phyloP scores from a whole-genome alignment of 2,329 filamentous ascomycete genomes.

The Drechslera avenae region DNA sequence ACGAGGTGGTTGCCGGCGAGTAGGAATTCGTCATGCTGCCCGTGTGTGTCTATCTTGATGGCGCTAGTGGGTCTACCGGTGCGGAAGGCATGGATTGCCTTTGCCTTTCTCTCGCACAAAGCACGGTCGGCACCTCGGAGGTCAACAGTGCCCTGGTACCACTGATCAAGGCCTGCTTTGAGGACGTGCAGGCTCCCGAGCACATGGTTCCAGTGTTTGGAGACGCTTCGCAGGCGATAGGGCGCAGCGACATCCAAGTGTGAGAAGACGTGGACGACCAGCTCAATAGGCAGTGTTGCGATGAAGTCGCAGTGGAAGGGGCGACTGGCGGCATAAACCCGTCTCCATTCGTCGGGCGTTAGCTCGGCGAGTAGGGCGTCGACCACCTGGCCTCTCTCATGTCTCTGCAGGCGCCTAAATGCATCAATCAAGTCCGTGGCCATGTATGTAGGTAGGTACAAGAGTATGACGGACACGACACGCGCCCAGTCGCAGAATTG shows the following conservation, averaged over 20 bases:
- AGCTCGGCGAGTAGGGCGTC: conserved; percentile 31
- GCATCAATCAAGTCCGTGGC: conserved; percentile 18
- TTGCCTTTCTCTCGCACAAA: conserved; percentile 26
- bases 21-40: background rate
- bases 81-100: conserved; percentile 33
- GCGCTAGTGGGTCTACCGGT: conserved; percentile 17
- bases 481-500: too few relatives aligned
- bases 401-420: conserved; percentile 24
- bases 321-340: conserved; percentile 24
- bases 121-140: conserved; percentile 21
- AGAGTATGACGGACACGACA: too few relatives aligned
- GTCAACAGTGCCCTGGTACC: conserved; percentile 27
- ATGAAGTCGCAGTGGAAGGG: conserved; percentile 45
- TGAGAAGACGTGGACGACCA: conserved; percentile 44
- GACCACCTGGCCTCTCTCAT: conserved; percentile 28
- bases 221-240: conserved; percentile 41
- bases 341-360: conserved; percentile 41
- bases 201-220: conserved; percentile 37
- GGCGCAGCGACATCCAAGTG: conserved; percentile 39
- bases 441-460: conserved; percentile 5
- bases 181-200: conserved; percentile 36
- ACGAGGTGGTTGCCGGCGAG: conserved; percentile 10
- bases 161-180: conserved; percentile 23
- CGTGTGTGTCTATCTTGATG: background rate
- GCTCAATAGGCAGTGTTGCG: conserved; percentile 45